Base-by-base conservation (phyloP, 2,329 filamentous ascomycete species). In the Monilinia polystroma region DNA sequence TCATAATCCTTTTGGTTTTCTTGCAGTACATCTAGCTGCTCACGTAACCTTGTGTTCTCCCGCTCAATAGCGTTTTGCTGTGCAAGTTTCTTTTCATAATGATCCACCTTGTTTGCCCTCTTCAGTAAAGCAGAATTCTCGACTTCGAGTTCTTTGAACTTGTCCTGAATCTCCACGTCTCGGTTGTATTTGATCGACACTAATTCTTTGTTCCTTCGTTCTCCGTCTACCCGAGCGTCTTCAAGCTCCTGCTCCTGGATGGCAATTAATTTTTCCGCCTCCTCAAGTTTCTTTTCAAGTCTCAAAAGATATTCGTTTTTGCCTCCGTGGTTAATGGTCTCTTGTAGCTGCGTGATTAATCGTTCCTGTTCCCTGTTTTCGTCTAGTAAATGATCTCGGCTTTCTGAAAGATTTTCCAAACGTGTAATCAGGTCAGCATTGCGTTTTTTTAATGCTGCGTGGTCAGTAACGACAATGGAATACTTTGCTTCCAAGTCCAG, bases 251-350 rank as follows among this genome's bases (percentile, higher is more conserved):
- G 83, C 75, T 93, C 90, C 71, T 92, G 85, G 32, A 82, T 84
- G 51, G 87, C 86, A 73, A 93, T 93, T 60, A 92, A 81, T 67
- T 89, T 83, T 75, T 91, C 88, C 73, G 90, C 87, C 72, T 92
- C 86, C 52, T 84, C 84, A 32, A 89, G 79, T 70, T 84, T 83
- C 54, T 80, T 78, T 71, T 88, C 81, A 71, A 90, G 79, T 68
- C 82, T 77, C 77, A 80, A 80, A 69, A 86, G 82, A 60, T 82
- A 79, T 65, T 83, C 80, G 29, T 79, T 82, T 75, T 79, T 84
- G 76, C 80, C 80, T 76, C 80, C 54, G 18, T 65, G 78, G 75
- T 85, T 79, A 79, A 85, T 78, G 77, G 81, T 75, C 65, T 72
- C 71, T 68, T 74, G 66, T 23, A 74, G 69, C 14, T 45, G 59